phyloP scores from a whole-genome alignment of 805 yeast genomes.

The Kodamaea restingae region DNA sequence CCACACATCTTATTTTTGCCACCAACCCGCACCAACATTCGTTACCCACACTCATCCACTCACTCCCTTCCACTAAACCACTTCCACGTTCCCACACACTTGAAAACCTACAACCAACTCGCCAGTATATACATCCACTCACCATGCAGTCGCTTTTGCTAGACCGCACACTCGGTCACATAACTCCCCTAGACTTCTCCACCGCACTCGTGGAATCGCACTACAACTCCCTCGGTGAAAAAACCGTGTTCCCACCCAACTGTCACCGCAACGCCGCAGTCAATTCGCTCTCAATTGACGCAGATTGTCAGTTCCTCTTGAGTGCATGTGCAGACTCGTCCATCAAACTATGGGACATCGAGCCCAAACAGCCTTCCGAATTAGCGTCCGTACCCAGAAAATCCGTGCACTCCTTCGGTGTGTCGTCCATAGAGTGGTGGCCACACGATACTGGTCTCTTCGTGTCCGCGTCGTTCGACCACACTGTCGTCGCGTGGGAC shows the following conservation, averaged over 20 bases:
- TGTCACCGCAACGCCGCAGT: slow-evolving; percentile 51
- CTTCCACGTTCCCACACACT: too few species aligned
- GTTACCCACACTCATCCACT: background rate
- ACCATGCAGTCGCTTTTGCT: slow-evolving; percentile 37
- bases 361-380: slow-evolving; percentile 13
- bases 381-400: slow-evolving; percentile 36
- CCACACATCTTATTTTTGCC: too few species aligned
- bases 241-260: slow-evolving; percentile 34
- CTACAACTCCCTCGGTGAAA: slow-evolving; percentile 29
- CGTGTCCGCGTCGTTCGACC: slow-evolving; percentile 77
- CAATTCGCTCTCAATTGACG: slow-evolving; percentile 59
- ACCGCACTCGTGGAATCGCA: slow-evolving; percentile 34
- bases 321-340: slow-evolving; percentile 75
- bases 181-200: slow-evolving; percentile 31
- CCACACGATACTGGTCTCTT: slow-evolving; percentile 84
- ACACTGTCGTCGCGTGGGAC: slow-evolving; percentile 77
- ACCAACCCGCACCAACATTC: too few species aligned
- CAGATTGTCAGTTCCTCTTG: slow-evolving; percentile 46
- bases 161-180: slow-evolving; percentile 29
- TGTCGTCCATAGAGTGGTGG: slow-evolving; percentile 83
- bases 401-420: slow-evolving; percentile 61
- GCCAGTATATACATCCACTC: background rate
- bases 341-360: slow-evolving; percentile 62
- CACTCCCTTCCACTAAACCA: background rate
- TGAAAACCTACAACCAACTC: background rate